Evolutionary conservation across 2,329 filamentous ascomycete species (phyloP).

Genomic region (Plectosphaerella plurivora): DNA sequence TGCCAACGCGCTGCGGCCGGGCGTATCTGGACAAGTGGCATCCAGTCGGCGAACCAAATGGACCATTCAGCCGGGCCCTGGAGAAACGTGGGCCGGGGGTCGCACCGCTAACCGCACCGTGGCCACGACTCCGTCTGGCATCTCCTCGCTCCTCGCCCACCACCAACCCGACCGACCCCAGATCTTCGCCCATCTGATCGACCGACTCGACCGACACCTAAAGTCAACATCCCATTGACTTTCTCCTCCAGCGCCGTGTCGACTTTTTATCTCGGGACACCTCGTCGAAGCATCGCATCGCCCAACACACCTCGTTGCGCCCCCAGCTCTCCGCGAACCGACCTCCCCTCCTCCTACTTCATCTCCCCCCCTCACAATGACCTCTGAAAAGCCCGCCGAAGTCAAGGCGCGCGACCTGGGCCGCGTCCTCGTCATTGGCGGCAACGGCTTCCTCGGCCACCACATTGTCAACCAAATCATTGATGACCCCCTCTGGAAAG

Average conservation of each 20-base stretch:
- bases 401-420: conserved; percentile 44
- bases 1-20: too few species aligned
- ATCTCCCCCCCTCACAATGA: conserved; percentile 7
- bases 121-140: too few species aligned
- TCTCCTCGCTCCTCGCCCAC: too few species aligned
- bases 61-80: background rate
- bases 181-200: too few species aligned
- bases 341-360: background rate
- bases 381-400: conserved; percentile 19
- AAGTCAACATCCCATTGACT: too few species aligned
- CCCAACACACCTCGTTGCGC: background rate
- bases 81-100: background rate
- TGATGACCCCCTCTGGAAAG: conserved; percentile 35
- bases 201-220: too few species aligned
- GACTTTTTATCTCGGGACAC: too few species aligned
- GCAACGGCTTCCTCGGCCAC: conserved; percentile 80
- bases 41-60: background rate
- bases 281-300: background rate
- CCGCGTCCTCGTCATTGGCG: conserved; percentile 73
- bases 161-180: too few species aligned
- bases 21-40: too few species aligned
- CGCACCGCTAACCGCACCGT: too few species aligned
- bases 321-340: background rate
- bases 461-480: conserved; percentile 74
- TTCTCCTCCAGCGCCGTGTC: too few species aligned